Evolutionary conservation across 257 asterid species (phyloP).

Genomic region (Solanum etuberosum): DNA sequence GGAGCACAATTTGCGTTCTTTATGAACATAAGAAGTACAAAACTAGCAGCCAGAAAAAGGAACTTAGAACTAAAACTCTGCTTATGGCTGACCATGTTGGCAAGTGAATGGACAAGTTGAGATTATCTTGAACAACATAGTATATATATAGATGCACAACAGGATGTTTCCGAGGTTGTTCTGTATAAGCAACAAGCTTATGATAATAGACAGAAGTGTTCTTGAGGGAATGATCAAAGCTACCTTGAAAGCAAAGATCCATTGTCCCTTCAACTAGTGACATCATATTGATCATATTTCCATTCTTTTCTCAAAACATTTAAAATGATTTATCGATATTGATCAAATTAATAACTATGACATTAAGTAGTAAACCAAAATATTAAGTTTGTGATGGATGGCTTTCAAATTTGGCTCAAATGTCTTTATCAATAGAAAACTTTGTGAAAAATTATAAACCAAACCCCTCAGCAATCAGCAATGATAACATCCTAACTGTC

Average conservation of each 20-base stretch:
- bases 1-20: not conserved
- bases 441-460: not conserved
- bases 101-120: not conserved
- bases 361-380: not conserved
- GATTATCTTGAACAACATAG: not conserved
- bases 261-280: not conserved
- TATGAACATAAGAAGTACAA: not conserved
- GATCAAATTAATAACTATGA: not conserved
- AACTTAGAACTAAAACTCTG: not conserved
- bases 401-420: not conserved
- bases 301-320: not conserved
- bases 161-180: not conserved
- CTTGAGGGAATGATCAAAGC: constrained; percentile 11
- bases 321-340: not conserved
- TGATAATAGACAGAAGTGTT: constrained; percentile 19
- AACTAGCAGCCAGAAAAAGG: not conserved
- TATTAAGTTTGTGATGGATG: not conserved
- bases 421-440: constrained; percentile 6
- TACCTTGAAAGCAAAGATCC: constrained; percentile 42
- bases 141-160: not conserved
- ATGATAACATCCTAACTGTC: not conserved
- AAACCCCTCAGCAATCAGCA: not conserved
- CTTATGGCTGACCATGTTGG: not conserved
- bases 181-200: constrained; percentile 3
- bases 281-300: not conserved